Evolutionary conservation across 441 rosid species (phyloP).

Genomic region (Biscutella auriculata): DNA sequence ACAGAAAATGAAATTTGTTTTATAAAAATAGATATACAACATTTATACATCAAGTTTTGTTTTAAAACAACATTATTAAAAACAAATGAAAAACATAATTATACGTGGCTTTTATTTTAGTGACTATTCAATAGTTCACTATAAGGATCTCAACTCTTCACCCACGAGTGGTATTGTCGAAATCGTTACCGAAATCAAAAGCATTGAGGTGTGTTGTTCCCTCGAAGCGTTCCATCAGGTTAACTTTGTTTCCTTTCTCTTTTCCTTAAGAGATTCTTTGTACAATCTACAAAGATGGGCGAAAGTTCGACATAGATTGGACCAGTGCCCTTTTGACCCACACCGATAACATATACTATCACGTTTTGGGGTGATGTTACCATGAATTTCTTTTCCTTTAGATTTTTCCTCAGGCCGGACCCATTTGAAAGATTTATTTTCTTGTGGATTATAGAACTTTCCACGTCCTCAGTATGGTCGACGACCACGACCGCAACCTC

Average conservation of each 20-base stretch:
- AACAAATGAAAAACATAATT: no score
- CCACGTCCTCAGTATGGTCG: no score
- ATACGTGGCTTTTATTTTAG: background rate
- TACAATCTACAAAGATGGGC: background rate
- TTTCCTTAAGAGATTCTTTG: no score
- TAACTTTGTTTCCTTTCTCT: background rate
- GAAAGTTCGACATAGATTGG: background rate
- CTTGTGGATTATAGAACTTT: no score
- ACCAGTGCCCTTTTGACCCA: background rate
- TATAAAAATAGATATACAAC: no score
- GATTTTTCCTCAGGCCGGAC: background rate
- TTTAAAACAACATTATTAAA: no score
- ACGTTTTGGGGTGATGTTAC: background rate
- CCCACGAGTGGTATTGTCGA: background rate
- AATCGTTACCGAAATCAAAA: no score
- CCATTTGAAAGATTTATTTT: background rate
- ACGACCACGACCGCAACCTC: no score
- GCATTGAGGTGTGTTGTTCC: background rate
- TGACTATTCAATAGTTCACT: no score
- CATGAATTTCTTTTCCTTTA: background rate
- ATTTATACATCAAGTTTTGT: no score
- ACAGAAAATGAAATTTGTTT: no score
- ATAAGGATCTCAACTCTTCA: background rate
- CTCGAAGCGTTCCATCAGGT: background rate
- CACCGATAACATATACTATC: background rate